Base-by-base conservation (phyloP, 1,284 basidiomycete genomes). In the Mycosarcoma maydis region DNA sequence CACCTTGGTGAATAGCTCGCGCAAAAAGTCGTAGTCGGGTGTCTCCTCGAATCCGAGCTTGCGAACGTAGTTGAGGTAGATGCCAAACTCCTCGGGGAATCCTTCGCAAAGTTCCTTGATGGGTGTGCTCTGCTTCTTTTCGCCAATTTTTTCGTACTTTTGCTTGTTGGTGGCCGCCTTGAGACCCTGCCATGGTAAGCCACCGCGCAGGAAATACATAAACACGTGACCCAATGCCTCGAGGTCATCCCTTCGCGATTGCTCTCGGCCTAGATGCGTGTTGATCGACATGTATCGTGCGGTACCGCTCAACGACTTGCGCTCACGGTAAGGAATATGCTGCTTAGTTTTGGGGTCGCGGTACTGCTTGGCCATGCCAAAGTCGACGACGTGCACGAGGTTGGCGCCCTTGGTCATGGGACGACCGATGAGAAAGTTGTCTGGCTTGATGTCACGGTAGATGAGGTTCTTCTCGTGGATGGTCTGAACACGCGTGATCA, bases 91-190 rank as follows among this genome's bases (percentile, higher is more conserved):
- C 84, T 93, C 91, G 89, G 93, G 93, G 84, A 91, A 94, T 38
- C 91, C 90, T 72, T 96, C 93, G 75, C 90, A 92, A 16, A 97
- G 86, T 82, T 96, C 93, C 83, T 92, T 93, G 83, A 96, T 95
- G 11, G 91, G 90, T 17, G 94, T 96, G 43, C 90, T 91, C 85
- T 96, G 93, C 86, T 97, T 97, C 88, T 97, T 97, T 86, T 97
- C 94, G 64, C 93, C 93, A 82, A 97, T 97, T 86, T 95, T 96
- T 85, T 97, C 94, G 84, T 96, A 97, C 86, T 96, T 96, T 85
- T 95, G 92, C 86, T 96, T 96, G 86, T 96, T 95, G 60, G 92
- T 96, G 19, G 92, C 92, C 34, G 92, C 94, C 84, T 95, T 96
- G 72, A 97, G 88, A 49, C 94, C 94, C 82, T 97, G 94, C 94